phyloP scores from a whole-genome alignment of 495 filamentous ascomycete genomes.

The Usnea hakonensis region DNA sequence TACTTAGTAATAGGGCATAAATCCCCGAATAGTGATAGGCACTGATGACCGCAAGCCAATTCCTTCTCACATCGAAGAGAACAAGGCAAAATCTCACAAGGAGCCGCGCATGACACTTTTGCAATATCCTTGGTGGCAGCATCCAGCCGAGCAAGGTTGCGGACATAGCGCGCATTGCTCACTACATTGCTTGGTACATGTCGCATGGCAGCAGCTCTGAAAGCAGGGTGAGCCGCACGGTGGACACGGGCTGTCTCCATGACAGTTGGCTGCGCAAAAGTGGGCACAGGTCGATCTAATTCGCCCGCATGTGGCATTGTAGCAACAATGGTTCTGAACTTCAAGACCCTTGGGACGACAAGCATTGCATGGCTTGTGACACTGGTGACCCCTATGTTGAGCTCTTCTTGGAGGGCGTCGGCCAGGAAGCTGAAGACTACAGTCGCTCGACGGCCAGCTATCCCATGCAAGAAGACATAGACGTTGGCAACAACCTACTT shows the following conservation, averaged over 20 bases:
- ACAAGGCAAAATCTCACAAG: conserved; percentile 53
- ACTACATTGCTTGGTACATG: conserved; percentile 45
- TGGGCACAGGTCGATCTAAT: not conserved
- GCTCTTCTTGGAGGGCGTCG: not conserved
- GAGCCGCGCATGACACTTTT: conserved; percentile 51
- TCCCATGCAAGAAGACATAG: not conserved
- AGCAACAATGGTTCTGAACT: too few relatives aligned
- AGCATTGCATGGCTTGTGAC: conserved; percentile 42
- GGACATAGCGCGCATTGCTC: conserved; percentile 57
- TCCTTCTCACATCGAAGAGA: conserved; percentile 45
- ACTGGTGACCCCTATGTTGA: not conserved
- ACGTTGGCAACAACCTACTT: not conserved
- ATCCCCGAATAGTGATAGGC: conserved; percentile 57
- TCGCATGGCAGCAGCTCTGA: conserved; percentile 41
- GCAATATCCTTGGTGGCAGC: conserved; percentile 43
- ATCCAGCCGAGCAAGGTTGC: conserved; percentile 46
- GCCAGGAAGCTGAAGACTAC: not conserved
- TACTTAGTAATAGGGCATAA: conserved; percentile 41
- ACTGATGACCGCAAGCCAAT: conserved; percentile 56
- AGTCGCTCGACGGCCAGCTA: not conserved
- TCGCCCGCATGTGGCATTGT: too few relatives aligned
- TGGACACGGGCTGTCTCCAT: conserved; percentile 20
- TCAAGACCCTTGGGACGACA: conserved; percentile 36
- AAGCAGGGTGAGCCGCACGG: too few relatives aligned
- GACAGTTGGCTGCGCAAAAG: conserved; percentile 22